phyloP scores from a whole-genome alignment of 148 eudicot genomes.

The Persicaria tinctoria region DNA sequence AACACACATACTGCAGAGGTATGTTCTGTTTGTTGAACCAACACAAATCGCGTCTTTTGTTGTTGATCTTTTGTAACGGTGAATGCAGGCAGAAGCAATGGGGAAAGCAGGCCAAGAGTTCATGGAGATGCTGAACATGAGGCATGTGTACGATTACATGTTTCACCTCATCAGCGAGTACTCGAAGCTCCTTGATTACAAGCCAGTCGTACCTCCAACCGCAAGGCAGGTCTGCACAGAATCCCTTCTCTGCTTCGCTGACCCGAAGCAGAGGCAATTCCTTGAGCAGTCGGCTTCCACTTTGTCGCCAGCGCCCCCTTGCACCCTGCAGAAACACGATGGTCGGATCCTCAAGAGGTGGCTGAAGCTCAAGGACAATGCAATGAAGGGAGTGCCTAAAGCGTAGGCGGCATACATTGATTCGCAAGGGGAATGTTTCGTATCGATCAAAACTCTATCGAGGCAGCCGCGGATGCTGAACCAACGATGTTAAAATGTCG shows the following conservation, averaged over 20 bases:
- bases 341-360: slow-evolving; percentile 23
- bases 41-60: not conserved
- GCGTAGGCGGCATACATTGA: not conserved
- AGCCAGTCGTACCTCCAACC: slow-evolving; percentile 49
- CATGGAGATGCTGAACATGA: slow-evolving; percentile 71
- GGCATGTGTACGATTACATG: slow-evolving; percentile 82
- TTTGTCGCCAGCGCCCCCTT: slow-evolving; percentile 52
- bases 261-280: slow-evolving; percentile 46
- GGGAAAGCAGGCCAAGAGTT: slow-evolving; percentile 59
- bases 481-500: no score
- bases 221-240: slow-evolving; percentile 57
- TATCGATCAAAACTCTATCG: no score
- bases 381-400: slow-evolving; percentile 17
- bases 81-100: slow-evolving; percentile 51
- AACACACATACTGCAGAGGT: slow-evolving; percentile 51
- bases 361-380: slow-evolving; percentile 34
- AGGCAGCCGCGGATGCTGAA: no score
- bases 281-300: slow-evolving; percentile 53
- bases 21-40: not conserved
- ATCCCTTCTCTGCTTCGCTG: slow-evolving; percentile 71
- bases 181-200: slow-evolving; percentile 62
- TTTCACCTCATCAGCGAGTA: slow-evolving; percentile 66
- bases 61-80: not conserved
- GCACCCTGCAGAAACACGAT: slow-evolving; percentile 37
- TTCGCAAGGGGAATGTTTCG: no score